Conservation (phyloP, 306 rosid species). For the Nissolia schottii region DNA sequence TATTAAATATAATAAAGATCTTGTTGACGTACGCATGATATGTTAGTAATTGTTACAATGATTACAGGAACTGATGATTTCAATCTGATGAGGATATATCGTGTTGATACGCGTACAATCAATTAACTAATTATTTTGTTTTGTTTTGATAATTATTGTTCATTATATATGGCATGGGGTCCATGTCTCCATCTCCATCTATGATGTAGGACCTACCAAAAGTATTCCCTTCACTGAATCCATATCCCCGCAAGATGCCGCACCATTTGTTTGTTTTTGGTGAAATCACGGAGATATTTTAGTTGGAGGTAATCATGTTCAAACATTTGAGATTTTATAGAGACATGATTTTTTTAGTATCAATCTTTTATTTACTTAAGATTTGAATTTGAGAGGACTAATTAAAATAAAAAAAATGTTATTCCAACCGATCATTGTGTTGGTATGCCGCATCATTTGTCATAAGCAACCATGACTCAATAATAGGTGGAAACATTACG, state of each 20-base stretch:
- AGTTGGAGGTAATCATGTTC: too few species aligned
- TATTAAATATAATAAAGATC: background rate
- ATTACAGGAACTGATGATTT: background rate
- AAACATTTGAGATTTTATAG: too few species aligned
- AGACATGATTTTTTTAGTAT: too few species aligned
- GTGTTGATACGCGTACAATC: background rate
- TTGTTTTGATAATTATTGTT: background rate
- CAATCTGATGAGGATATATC: background rate
- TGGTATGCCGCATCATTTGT: background rate
- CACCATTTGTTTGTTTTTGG: background rate
- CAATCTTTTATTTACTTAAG: too few species aligned
- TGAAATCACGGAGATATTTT: too few species aligned
- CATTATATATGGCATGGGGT: constrained; percentile 15
- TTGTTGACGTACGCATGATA: background rate
- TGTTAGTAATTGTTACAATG: background rate
- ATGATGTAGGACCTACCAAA: background rate
- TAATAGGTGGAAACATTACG: background rate
- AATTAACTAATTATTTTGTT: background rate
- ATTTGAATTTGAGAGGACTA: too few species aligned
- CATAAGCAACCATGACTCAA: background rate
- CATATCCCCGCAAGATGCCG: background rate
- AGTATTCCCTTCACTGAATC: background rate
- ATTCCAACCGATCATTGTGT: too few species aligned
- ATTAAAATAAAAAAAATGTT: too few species aligned
- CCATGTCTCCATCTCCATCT: background rate